Evolutionary conservation across 345 rosid genomes (phyloP).

Genomic region (Zanthoxylum bungeanum): DNA sequence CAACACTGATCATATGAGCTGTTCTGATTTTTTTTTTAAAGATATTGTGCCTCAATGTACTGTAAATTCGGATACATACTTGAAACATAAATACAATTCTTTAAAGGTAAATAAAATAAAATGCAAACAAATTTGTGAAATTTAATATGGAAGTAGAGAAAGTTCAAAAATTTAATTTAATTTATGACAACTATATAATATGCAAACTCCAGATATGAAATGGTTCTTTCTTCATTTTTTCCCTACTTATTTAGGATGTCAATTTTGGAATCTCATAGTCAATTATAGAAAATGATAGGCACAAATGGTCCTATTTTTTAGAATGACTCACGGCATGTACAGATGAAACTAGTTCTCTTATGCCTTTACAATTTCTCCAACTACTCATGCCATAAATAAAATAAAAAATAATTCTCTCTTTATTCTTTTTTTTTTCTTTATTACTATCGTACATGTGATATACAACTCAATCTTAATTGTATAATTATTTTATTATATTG

Average conservation of each 20-base stretch:
- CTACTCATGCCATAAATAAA: not conserved
- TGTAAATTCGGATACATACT: too few species aligned
- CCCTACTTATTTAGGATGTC: not conserved
- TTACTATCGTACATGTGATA: too few species aligned
- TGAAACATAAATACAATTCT: too few species aligned
- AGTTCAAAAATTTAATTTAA: too few species aligned
- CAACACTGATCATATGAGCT: too few species aligned
- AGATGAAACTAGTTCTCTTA: not conserved
- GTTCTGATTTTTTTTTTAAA: too few species aligned
- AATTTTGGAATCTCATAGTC: not conserved
- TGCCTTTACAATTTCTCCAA: not conserved
- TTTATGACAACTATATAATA: not conserved
- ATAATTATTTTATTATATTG: too few species aligned
- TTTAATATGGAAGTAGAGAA: not conserved
- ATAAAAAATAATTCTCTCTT: too few species aligned
- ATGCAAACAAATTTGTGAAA: not conserved
- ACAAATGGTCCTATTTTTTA: too few species aligned
- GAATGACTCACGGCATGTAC: not conserved
- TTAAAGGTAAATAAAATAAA: not conserved
- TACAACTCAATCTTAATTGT: too few species aligned
- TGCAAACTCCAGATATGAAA: not conserved
- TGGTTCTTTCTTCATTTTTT: not conserved
- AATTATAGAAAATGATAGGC: not conserved
- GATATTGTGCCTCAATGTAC: too few species aligned
- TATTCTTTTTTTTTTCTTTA: too few species aligned